Evolutionary conservation across 805 yeast genomes (phyloP).

Genomic region (Suhomyces canberraensis): DNA sequence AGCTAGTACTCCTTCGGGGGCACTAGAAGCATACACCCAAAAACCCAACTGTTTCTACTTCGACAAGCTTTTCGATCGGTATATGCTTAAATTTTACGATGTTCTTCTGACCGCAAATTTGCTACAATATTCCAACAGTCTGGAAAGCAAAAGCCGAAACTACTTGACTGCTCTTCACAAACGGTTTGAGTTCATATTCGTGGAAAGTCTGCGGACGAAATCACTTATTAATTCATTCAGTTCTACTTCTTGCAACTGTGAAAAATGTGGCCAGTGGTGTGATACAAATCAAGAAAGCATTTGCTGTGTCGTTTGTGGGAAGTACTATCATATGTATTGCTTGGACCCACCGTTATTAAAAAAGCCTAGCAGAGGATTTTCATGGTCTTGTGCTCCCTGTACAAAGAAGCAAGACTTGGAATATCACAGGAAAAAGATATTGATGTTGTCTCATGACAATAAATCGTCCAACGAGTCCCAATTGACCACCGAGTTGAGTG

Average conservation of each 20-base stretch:
- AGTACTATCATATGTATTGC: conserved; percentile 75
- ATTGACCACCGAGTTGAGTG: conserved; percentile 20
- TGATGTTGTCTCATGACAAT: conserved; percentile 43
- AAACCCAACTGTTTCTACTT: conserved; percentile 77
- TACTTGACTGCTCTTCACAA: conserved; percentile 61
- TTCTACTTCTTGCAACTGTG: conserved; percentile 55
- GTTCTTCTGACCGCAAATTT: conserved; percentile 61
- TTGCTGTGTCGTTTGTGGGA: conserved; percentile 73
- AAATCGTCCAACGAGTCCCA: conserved; percentile 38
- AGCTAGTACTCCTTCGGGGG: conserved; percentile 10
- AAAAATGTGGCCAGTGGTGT: conserved; percentile 84
- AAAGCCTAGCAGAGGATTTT: conserved; percentile 83
- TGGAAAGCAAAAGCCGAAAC: conserved; percentile 53
- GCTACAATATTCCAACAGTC: conserved; percentile 23
- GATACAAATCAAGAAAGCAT: conserved; percentile 62
- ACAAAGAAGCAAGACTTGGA: conserved; percentile 53
- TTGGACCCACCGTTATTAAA: conserved; percentile 77
- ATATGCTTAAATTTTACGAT: conserved; percentile 79
- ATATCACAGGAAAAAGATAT: conserved; percentile 33
- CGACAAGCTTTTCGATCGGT: conserved; percentile 80
- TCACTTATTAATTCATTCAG: conserved; percentile 62
- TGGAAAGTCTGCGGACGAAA: conserved; percentile 64
- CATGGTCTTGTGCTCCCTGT: conserved; percentile 87
- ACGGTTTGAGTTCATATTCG: conserved; percentile 70
- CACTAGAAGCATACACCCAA: conserved; percentile 49